A percentile compares a stretch with the other conserved stretches of the same genome.
Evolutionary conservation across 2,329 filamentous ascomycete species (phyloP).

Genomic region (Phaeosphaeriaceae sp.): DNA sequence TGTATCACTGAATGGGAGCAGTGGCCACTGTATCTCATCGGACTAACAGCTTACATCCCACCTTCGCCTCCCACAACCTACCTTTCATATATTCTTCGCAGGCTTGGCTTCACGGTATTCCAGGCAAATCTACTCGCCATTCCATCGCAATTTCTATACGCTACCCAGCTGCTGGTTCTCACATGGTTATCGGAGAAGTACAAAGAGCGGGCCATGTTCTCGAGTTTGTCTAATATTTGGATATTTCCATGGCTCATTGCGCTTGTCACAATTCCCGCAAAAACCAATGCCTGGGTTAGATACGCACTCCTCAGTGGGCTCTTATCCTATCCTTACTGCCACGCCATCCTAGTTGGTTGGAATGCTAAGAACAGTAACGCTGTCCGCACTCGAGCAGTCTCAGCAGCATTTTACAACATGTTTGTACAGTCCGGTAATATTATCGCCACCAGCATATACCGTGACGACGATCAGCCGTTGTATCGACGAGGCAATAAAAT

Average conservation of each 20-base stretch:
- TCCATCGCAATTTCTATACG: conserved; percentile 47
- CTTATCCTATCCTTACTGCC: conserved; percentile 61
- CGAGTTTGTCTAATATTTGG: conserved; percentile 63
- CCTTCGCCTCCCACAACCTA: conserved; percentile 28
- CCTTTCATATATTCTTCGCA: conserved; percentile 64
- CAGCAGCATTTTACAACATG: conserved; percentile 52
- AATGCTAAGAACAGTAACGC: conserved; percentile 48
- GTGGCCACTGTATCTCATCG: conserved; percentile 44
- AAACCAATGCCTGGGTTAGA: conserved; percentile 57
- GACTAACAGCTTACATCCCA: conserved; percentile 53
- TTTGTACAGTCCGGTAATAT: conserved; percentile 57
- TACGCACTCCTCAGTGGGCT: conserved; percentile 59
- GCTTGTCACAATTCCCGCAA: conserved; percentile 55
- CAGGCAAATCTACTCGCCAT: conserved; percentile 69
- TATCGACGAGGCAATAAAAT: conserved; percentile 52
- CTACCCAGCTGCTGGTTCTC: conserved; percentile 52
- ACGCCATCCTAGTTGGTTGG: conserved; percentile 51
- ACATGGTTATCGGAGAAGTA: conserved; percentile 56
- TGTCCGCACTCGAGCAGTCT: conserved; percentile 49
- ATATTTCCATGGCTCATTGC: conserved; percentile 64
- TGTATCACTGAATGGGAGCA: conserved; percentile 37
- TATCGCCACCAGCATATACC: conserved; percentile 57
- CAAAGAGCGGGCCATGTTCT: conserved; percentile 55
- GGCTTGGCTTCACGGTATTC: conserved; percentile 67
- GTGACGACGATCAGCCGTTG: conserved; percentile 53